Evolutionary conservation across 1,284 basidiomycete genomes (phyloP), one percentile per base, ranked within the genome.

Genomic region (Apiotrichum gamsii): DNA sequence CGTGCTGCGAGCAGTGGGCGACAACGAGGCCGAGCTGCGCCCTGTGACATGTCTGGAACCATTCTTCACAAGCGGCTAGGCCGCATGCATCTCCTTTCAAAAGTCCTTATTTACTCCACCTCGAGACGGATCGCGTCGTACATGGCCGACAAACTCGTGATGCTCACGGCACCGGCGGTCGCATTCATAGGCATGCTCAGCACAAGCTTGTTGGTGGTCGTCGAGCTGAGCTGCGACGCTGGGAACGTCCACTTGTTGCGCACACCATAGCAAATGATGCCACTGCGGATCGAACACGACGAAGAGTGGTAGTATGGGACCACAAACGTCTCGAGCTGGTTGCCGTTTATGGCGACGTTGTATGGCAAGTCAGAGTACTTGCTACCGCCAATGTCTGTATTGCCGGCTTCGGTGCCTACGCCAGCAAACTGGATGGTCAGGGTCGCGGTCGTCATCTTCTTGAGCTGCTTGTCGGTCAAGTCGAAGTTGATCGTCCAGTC

Each of bases 101-200:
- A n/a, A n/a, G n/a, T n/a, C n/a, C n/a, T n/a, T n/a, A n/a, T n/a
- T 29, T 49, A 48, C 32, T 48, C 15, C 11, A 64, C 45, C 43
- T 61, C 62, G 21, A 64, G 47, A 14, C 60, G 47, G n/a, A 64
- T 34, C 10, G 62, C 62, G 50, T 64, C 62, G 45, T 64, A 63
- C 47, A 55, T 44, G 29, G 60, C 61, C 16, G 49, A 57, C 20
- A 62, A 49, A 36, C 57, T 52, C 15, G 20, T 44, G 30, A 43
- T 36, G 35, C 36, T 23, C 37, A 48, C 42, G 18, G 38, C 47
- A 23, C 21, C 39, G 24, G 41, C 57, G 10, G 52, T 56, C 3
- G 57, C 60, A 40, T 65, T 65, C 50, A 52, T 61, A 8, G 63
- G 63, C 39, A 65, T 37, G 19, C 47, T 57, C 16, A 65, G 48